These are phyloP conservation scores for Cladosporium colombiae DNA, from an alignment of 2,329 filamentous ascomycete genomes.

Conservation along the genomic window DNA sequence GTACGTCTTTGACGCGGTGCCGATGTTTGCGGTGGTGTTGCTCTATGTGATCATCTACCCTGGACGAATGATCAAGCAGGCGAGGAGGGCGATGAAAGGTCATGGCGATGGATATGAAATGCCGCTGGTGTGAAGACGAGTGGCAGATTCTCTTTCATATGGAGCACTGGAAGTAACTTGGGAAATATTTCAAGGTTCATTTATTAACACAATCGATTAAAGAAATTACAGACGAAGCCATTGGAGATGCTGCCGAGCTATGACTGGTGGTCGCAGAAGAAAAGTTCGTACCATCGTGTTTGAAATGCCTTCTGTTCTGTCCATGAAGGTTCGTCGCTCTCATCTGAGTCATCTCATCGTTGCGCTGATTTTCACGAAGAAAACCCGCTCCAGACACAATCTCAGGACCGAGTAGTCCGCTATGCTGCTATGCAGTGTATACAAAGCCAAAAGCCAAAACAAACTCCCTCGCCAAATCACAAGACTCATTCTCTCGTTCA, in stretches of 20 bases:
- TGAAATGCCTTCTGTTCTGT: neutral
- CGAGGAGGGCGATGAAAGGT: neutral
- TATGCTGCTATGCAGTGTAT: neutral
- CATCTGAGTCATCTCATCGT: neutral
- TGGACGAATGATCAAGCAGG: neutral
- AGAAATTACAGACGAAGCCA: neutral
- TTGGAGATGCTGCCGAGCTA: neutral
- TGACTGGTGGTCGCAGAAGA: neutral
- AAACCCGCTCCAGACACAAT: too few species aligned
- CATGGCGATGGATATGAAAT: neutral
- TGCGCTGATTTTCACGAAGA: neutral
- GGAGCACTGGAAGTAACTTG: neutral
- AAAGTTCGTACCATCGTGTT: neutral
- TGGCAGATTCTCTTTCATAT: neutral
- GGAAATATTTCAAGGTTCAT: neutral
- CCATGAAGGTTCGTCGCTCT: neutral
- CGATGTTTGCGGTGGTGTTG: slow-evolving; percentile 20
- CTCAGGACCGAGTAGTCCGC: too few species aligned
- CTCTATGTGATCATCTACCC: slow-evolving; percentile 13
- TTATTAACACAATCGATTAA: neutral
- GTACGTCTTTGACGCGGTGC: slow-evolving; percentile 21
- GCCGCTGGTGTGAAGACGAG: neutral
- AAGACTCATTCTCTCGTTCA: neutral
- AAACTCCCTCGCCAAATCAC: neutral
- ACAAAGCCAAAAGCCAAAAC: neutral